These are phyloP conservation scores for Beauveria rudraprayagi DNA, from an alignment of 2,329 filamentous ascomycete species.

Conservation along the genomic window DNA sequence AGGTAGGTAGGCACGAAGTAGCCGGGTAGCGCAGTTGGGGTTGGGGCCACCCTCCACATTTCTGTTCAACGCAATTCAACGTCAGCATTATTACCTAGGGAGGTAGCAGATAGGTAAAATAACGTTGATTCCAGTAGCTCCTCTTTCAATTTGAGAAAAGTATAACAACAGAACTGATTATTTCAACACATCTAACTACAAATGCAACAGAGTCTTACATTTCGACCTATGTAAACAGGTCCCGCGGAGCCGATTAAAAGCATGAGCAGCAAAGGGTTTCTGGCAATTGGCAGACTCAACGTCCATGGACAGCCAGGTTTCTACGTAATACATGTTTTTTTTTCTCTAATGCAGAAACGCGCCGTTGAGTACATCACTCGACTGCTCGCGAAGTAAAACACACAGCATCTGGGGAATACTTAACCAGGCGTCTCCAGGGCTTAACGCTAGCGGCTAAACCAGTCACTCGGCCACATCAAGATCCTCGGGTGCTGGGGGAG, in stretches of 20 bases:
- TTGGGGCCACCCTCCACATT: background rate
- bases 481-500: constrained; percentile 81
- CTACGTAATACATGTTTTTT: constrained; percentile 11
- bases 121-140: too few relatives aligned
- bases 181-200: background rate
- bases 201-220: constrained; percentile 5
- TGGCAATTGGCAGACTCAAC: background rate
- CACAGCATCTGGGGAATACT: constrained; percentile 4
- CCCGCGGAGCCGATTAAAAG: constrained; percentile 5
- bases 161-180: background rate
- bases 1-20: background rate
- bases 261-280: constrained; percentile 1
- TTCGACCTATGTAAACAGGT: constrained; percentile 7
- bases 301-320: background rate
- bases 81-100: background rate
- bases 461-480: constrained; percentile 81
- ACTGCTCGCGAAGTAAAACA: background rate
- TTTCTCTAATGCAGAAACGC: background rate
- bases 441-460: background rate
- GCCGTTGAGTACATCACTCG: background rate
- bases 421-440: background rate
- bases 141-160: too few relatives aligned
- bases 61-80: background rate
- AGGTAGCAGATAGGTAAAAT: too few relatives aligned
- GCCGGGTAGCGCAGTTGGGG: background rate